A percentile compares a stretch with the other conserved stretches of the same genome.
These are phyloP conservation scores for Rhododendron kiyosumense DNA, from an alignment of 148 eudicot genomes.

Conservation along the genomic window DNA sequence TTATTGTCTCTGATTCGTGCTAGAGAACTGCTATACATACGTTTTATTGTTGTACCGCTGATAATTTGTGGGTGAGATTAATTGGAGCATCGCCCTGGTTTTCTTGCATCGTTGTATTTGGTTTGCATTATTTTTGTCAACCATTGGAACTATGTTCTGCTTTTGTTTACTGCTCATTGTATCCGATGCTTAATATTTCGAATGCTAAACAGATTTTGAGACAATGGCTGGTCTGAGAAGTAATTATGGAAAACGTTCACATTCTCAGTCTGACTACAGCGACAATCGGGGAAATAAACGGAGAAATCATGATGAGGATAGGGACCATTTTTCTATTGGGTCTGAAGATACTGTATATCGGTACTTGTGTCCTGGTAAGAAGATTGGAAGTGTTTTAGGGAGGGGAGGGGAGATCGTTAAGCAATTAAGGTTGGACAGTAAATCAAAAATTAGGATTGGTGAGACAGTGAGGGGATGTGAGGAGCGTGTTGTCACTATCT, in stretches of 20 bases:
- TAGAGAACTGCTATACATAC: neutral
- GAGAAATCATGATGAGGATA: conserved; percentile 59
- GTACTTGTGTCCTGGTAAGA: conserved; percentile 78
- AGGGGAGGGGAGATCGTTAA: conserved; percentile 98
- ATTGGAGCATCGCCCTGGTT: neutral
- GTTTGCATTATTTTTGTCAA: neutral
- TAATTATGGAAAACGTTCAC: conserved; percentile 68
- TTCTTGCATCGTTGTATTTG: neutral
- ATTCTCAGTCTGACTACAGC: conserved; percentile 53
- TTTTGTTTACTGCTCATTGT: neutral
- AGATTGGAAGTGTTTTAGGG: conserved; percentile 95
- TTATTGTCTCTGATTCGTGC: neutral
- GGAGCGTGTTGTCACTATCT: conserved; percentile 78
- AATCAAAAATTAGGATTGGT: conserved; percentile 83
- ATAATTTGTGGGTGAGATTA: neutral
- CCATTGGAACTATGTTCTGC: neutral
- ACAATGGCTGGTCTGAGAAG: conserved; percentile 86
- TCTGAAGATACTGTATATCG: conserved; percentile 87
- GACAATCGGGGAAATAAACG: conserved; percentile 77
- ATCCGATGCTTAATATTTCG: neutral
- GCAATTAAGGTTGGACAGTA: conserved; percentile 73
- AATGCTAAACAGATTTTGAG: conserved; percentile 10
- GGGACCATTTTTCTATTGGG: conserved; percentile 62
- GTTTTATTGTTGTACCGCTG: neutral
- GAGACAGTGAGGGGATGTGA: conserved; percentile 83